Base-by-base conservation (phyloP, 1,139 yeast genomes). In the Geotrichum fermentans region DNA sequence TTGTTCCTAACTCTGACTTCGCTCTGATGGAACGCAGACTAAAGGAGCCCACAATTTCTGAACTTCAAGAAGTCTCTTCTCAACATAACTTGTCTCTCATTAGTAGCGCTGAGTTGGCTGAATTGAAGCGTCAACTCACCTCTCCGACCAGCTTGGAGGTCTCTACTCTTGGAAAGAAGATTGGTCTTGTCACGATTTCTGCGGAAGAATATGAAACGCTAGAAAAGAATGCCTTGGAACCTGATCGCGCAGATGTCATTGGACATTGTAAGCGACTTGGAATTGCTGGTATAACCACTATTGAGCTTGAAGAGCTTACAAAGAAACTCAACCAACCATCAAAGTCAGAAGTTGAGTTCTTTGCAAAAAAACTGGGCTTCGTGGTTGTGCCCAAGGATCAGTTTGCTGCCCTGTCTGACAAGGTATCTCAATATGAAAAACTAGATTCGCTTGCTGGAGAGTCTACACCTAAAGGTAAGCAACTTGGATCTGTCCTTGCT, bases 291-390 rank as follows among this genome's bases (percentile, higher is more conserved):
- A 52, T 62, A 8, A 53, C 61, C n/a, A 47, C 44, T 6, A 51
- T 46, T 0, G 63, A 60, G n/a, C 49, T 64, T 11, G 61, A 61
- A n/a, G 58, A 55, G 13, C 41, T 51, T 13, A 38, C 39, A 8
- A 42, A 40, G 16, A 44, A 40, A n/a, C 20, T 48, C 20, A 21
- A 40, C 21, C 52, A 51, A 29, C 65, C 65, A 1, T 52, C 60
- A 3, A 57, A 55, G 49, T 56, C 55, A 10, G 75, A 74, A 38
- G 66, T 78, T 22, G 76, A 76, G 55, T 61, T 66, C 10, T 77
- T 73, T 60, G 81, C 80, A 1, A 64, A 71, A 48, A 71, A 70
- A 28, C 71, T 77, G 50, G 72, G 74, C 43, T 60, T 80, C 52
- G 73, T 77, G 5, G 56, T 77, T 14, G 57, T 82, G 17, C 71